Percentiles rank a stretch among this genome's conserved stretches.
phyloP scores from a whole-genome alignment of 768 basidiomycete species.

The Calocybe indica region DNA sequence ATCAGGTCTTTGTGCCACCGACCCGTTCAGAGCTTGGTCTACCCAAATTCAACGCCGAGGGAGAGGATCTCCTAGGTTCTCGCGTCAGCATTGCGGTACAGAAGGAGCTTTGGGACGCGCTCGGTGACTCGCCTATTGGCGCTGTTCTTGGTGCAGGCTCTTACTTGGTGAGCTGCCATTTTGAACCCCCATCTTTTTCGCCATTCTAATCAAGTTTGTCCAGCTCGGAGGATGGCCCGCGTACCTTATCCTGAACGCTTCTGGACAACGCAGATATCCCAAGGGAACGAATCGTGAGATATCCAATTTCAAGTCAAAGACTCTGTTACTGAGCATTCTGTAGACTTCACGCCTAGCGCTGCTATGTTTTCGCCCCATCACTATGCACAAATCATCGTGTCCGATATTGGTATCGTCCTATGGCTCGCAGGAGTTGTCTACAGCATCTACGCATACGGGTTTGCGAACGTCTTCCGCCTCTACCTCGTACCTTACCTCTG shows the following conservation, averaged over 20 bases:
- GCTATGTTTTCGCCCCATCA: slow-evolving; percentile 86
- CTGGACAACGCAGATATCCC: slow-evolving; percentile 83
- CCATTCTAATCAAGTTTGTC: not conserved
- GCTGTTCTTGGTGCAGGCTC: slow-evolving; percentile 45
- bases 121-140: slow-evolving; percentile 87
- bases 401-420: slow-evolving; percentile 75
- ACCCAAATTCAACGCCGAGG: slow-evolving; percentile 59
- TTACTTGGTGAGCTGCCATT: slow-evolving; percentile 49
- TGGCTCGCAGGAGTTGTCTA: slow-evolving; percentile 58
- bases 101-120: slow-evolving; percentile 74
- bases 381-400: slow-evolving; percentile 66
- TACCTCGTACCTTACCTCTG: slow-evolving; percentile 91
- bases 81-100: slow-evolving; percentile 62
- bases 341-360: slow-evolving; percentile 73
- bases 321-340: not conserved
- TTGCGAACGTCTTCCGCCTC: slow-evolving; percentile 65
- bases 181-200: not conserved
- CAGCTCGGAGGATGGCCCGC: slow-evolving; percentile 82
- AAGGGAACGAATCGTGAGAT: slow-evolving; percentile 69
- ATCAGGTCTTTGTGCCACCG: slow-evolving; percentile 92
- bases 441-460: slow-evolving; percentile 57
- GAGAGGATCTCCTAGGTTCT: slow-evolving; percentile 60
- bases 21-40: slow-evolving; percentile 74
- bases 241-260: slow-evolving; percentile 78
- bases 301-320: not conserved